These are phyloP conservation scores for Leishmania guyanensis DNA, from an alignment of 208 protist species.

Conservation along the genomic window DNA sequence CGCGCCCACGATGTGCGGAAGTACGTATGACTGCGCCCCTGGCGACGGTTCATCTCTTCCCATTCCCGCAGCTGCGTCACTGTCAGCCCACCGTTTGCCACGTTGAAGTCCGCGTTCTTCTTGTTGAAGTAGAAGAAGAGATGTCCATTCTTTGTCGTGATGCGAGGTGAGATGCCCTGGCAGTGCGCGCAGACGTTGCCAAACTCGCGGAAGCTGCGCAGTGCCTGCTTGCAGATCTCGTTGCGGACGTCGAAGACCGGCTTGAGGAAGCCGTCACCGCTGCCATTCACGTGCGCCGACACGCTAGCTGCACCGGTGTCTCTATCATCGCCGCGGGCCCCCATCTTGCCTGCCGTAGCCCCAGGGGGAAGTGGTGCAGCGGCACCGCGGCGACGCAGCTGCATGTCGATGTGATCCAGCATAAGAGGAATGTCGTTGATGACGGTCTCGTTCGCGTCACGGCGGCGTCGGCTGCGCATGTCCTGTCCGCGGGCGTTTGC, in stretches of 20 bases:
- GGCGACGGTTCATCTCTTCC: constrained; percentile 60
- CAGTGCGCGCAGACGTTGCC: constrained; percentile 77
- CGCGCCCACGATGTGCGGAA: constrained; percentile 57
- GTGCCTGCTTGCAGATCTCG: constrained; percentile 70
- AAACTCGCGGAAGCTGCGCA: constrained; percentile 65
- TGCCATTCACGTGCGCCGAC: background rate
- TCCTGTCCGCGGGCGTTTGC: constrained; percentile 63
- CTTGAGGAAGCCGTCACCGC: constrained; percentile 25
- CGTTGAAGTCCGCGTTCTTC: constrained; percentile 59
- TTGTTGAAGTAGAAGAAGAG: constrained; percentile 88
- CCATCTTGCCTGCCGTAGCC: background rate
- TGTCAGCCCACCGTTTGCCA: constrained; percentile 56
- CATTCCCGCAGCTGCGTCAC: constrained; percentile 62
- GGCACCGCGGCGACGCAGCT: constrained; percentile 38
- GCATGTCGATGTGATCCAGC: constrained; percentile 61
- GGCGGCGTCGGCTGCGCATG: constrained; percentile 41
- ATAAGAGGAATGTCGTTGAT: constrained; percentile 68
- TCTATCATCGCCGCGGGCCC: background rate
- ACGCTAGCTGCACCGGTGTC: background rate
- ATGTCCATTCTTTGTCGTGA: constrained; percentile 76
- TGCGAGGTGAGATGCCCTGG: constrained; percentile 66
- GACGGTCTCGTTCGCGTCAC: constrained; percentile 67
- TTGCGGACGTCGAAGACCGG: constrained; percentile 73
- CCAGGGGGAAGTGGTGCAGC: background rate
- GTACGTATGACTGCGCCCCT: constrained; percentile 75